Conservation (phyloP, 1,139 yeast genomes). For the Candida sojae region DNA sequence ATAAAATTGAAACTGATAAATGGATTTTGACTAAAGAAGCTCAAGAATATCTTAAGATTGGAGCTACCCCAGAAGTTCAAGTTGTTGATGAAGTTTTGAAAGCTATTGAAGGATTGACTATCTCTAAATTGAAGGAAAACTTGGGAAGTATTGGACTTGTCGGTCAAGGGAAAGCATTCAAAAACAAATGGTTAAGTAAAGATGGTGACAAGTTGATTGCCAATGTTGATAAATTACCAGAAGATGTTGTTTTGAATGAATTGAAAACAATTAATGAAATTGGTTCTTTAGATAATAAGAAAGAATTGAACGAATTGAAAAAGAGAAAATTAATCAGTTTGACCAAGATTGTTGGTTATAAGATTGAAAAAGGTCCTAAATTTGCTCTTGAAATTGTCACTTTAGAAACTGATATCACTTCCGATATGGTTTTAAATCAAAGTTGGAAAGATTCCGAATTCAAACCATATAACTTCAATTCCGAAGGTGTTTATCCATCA, state of each 20-base stretch:
- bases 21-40: constrained; percentile 86
- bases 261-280: constrained; percentile 58
- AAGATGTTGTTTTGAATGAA: constrained; percentile 67
- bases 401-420: constrained; percentile 89
- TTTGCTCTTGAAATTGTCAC: constrained; percentile 80
- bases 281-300: constrained; percentile 61
- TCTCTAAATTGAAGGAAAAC: constrained; percentile 74
- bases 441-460: constrained; percentile 83
- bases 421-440: constrained; percentile 83
- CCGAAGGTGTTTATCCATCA: constrained; percentile 85
- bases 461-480: constrained; percentile 94
- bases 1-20: constrained; percentile 71
- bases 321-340: constrained; percentile 84
- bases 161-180: constrained; percentile 98
- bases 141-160: constrained; percentile 83
- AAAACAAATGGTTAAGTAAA: constrained; percentile 93
- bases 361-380: constrained; percentile 76
- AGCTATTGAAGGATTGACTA: constrained; percentile 76
- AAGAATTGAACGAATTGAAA: constrained; percentile 81
- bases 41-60: constrained; percentile 69
- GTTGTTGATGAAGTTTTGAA: constrained; percentile 75
- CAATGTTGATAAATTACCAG: constrained; percentile 52
- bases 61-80: constrained; percentile 83
- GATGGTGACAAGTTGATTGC: constrained; percentile 79
- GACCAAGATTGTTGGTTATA: constrained; percentile 74